Evolutionary conservation across 2,329 filamentous ascomycete species (phyloP).

Genomic region (Alternaria conjuncta): DNA sequence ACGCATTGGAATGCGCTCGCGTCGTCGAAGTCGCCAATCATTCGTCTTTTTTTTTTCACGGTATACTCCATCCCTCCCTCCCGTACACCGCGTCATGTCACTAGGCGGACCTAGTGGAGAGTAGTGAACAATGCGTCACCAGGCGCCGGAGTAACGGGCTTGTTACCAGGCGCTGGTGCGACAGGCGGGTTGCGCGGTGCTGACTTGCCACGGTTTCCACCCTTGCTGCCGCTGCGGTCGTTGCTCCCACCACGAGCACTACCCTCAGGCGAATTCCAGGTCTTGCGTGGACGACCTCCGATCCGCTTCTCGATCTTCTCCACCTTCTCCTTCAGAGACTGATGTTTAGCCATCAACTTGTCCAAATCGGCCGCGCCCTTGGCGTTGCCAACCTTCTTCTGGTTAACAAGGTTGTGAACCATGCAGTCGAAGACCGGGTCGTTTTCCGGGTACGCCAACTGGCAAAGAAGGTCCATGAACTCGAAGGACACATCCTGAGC

Average conservation of each 20-base stretch:
- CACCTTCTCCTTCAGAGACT: slow-evolving; percentile 11
- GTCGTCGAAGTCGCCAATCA: background rate
- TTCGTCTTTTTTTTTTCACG: background rate
- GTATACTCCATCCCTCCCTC: background rate
- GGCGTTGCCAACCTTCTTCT: background rate
- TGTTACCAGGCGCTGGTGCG: background rate
- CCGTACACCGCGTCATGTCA: background rate
- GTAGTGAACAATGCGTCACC: background rate
- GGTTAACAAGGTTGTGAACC: slow-evolving; percentile 30
- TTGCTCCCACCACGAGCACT: background rate
- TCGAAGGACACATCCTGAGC: slow-evolving; percentile 13
- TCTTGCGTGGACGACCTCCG: background rate
- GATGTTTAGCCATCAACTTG: slow-evolving; percentile 9
- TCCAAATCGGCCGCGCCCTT: slow-evolving; percentile 4
- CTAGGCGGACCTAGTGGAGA: background rate
- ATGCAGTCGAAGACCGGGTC: slow-evolving; percentile 40
- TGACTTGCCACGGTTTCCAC: background rate
- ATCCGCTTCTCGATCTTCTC: slow-evolving; percentile 14
- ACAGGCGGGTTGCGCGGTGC: background rate
- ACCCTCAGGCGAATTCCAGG: background rate
- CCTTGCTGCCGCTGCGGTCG: background rate
- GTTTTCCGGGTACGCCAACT: slow-evolving; percentile 21
- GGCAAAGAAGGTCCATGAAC: slow-evolving; percentile 27
- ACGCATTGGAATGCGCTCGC: background rate
- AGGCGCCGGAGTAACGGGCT: background rate